phyloP scores from a whole-genome alignment of 495 filamentous ascomycete species.

The Terfezia boudieri region DNA sequence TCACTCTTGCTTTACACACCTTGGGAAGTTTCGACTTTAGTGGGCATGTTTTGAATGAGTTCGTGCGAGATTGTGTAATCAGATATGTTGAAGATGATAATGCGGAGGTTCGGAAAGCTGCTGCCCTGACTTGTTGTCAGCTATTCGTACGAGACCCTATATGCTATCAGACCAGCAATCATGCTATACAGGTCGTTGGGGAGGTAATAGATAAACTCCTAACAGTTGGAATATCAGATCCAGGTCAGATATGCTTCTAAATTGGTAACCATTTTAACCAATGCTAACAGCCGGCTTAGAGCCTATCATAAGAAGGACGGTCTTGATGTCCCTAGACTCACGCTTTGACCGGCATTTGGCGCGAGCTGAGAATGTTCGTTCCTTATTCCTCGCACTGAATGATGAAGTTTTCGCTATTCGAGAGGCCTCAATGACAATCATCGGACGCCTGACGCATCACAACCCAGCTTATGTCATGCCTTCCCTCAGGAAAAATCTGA shows the following conservation, averaged over 20 bases:
- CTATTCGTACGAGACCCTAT: constrained; percentile 91
- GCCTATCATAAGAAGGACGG: constrained; percentile 65
- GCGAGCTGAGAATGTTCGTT: constrained; percentile 87
- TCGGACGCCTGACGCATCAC: constrained; percentile 69
- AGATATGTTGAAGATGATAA: constrained; percentile 94
- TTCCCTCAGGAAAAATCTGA: constrained; percentile 73
- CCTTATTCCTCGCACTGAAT: constrained; percentile 86
- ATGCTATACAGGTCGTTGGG: constrained; percentile 86
- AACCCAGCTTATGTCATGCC: constrained; percentile 97
- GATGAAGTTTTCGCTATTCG: constrained; percentile 80
- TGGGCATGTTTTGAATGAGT: constrained; percentile 81
- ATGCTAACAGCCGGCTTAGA: constrained; percentile 22
- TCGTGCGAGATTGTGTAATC: constrained; percentile 93
- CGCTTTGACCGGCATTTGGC: constrained; percentile 89
- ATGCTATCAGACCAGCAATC: constrained; percentile 87
- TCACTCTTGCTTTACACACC: constrained; percentile 77
- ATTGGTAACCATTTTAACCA: constrained; percentile 2
- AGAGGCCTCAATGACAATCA: constrained; percentile 86
- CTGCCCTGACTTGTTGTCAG: constrained; percentile 91
- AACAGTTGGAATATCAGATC: constrained; percentile 81
- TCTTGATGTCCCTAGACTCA: constrained; percentile 67
- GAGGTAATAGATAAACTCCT: constrained; percentile 93
- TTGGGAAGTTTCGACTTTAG: constrained; percentile 92
- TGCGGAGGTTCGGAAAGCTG: constrained; percentile 76
- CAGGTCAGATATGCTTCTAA: constrained; percentile 19